Evolutionary conservation across 768 basidiomycete genomes (phyloP).

Genomic region (Cubamyces sp.): DNA sequence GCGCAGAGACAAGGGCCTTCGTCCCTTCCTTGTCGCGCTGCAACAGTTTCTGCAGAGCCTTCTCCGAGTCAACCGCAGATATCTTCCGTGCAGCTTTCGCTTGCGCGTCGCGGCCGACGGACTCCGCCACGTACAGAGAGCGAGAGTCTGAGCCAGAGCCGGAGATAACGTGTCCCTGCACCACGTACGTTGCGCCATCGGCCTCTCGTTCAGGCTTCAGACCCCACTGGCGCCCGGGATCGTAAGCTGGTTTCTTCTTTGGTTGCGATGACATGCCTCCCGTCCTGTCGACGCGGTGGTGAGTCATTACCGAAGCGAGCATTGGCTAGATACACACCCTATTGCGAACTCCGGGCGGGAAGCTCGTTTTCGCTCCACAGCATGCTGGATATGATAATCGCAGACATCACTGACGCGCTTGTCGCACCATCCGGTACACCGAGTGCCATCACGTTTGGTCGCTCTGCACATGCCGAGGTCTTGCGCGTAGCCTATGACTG

Average conservation of each 20-base stretch:
- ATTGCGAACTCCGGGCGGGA: conserved; percentile 84
- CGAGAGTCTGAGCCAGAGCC: conserved; percentile 44
- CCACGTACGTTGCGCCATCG: conserved; percentile 68
- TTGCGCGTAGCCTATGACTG: conserved; percentile 81
- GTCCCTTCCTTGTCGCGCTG: conserved; percentile 70
- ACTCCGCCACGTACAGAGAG: conserved; percentile 64
- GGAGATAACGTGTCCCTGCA: conserved; percentile 77
- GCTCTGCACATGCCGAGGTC: conserved; percentile 89
- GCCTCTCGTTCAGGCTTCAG: conserved; percentile 56
- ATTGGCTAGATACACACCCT: conserved; percentile 54
- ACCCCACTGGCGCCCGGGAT: conserved; percentile 77
- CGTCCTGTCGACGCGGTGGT: conserved; percentile 50
- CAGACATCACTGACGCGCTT: conserved; percentile 85
- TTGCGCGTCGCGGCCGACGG: conserved; percentile 79
- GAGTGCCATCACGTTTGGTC: conserved; percentile 74
- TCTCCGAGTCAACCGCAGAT: conserved; percentile 62
- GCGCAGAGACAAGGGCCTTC: conserved; percentile 62
- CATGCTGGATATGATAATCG: conserved; percentile 87
- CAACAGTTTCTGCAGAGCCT: conserved; percentile 60
- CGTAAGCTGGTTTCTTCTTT: conserved; percentile 58
- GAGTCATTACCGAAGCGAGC: background rate
- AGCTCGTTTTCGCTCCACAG: conserved; percentile 74
- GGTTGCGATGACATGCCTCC: conserved; percentile 65
- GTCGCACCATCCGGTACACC: conserved; percentile 90
- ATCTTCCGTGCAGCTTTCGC: conserved; percentile 70